phyloP scores from a whole-genome alignment of 2,329 filamentous ascomycete species.

The Aphanoascus verrucosus region DNA sequence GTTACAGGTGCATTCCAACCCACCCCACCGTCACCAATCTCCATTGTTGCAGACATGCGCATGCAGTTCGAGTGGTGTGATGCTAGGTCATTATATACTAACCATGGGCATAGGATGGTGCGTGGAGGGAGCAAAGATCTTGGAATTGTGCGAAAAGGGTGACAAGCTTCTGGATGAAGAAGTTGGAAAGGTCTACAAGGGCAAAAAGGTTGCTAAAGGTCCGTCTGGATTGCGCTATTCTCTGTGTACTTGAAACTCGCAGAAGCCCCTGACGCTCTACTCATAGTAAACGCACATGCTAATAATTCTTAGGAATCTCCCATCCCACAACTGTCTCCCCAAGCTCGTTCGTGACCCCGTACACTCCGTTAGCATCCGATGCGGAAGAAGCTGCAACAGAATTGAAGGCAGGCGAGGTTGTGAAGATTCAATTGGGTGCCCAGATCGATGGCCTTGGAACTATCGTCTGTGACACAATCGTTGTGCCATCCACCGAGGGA shows the following conservation, averaged over 20 bases:
- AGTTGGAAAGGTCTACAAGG: slow-evolving; percentile 90
- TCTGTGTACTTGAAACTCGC: background rate
- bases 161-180: slow-evolving; percentile 93
- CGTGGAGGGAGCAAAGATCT: slow-evolving; percentile 79
- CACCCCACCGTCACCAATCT: background rate
- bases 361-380: slow-evolving; percentile 84
- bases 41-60: background rate
- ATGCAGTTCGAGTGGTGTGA: background rate
- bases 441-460: slow-evolving; percentile 96
- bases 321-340: slow-evolving; percentile 95
- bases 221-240: slow-evolving; percentile 23
- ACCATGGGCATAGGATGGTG: slow-evolving; percentile 45
- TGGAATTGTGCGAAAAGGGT: slow-evolving; percentile 88
- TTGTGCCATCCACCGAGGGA: slow-evolving; percentile 56
- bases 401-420: slow-evolving; percentile 72
- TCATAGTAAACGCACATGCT: slow-evolving; percentile 7
- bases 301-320: slow-evolving; percentile 55
- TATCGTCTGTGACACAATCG: slow-evolving; percentile 86
- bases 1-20: slow-evolving; percentile 48
- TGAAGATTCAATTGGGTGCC: slow-evolving; percentile 98
- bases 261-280: background rate
- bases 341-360: slow-evolving; percentile 86
- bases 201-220: slow-evolving; percentile 95
- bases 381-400: slow-evolving; percentile 68
- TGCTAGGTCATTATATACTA: slow-evolving; percentile 1